phyloP scores from a whole-genome alignment of 2,329 filamentous ascomycete species.

The Arthrobotrys conoides region DNA sequence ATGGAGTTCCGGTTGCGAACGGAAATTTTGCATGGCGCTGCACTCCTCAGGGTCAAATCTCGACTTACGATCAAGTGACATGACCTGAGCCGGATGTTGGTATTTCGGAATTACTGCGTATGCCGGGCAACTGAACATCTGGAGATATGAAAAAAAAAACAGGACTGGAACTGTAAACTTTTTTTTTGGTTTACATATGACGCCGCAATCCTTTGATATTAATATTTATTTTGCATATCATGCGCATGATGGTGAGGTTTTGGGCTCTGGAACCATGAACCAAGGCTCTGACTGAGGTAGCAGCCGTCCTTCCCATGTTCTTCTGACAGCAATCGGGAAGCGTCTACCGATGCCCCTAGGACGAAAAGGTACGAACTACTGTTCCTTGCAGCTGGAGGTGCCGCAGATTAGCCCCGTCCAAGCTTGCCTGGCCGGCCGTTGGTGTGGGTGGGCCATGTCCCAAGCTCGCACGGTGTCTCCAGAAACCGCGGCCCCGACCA shows the following conservation, averaged over 20 bases:
- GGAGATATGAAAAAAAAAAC: slow-evolving; percentile 6
- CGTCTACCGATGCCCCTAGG: slow-evolving; percentile 24
- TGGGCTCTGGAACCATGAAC: slow-evolving; percentile 7
- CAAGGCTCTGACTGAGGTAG: slow-evolving; percentile 17
- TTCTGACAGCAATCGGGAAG: slow-evolving; percentile 25
- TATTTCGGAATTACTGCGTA: neutral
- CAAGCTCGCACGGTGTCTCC: slow-evolving; percentile 41
- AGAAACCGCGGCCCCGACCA: slow-evolving; percentile 53
- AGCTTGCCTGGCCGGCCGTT: slow-evolving; percentile 28
- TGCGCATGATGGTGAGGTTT: slow-evolving; percentile 15
- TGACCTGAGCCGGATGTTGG: slow-evolving; percentile 1
- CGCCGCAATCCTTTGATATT: slow-evolving; percentile 6
- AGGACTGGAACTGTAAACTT: neutral
- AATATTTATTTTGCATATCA: slow-evolving; percentile 11
- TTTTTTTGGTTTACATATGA: slow-evolving; percentile 12
- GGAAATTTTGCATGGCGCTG: slow-evolving; percentile 47
- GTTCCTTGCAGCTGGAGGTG: slow-evolving; percentile 50
- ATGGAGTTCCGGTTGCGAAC: slow-evolving; percentile 41
- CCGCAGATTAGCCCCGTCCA: slow-evolving; percentile 43
- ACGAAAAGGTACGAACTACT: slow-evolving; percentile 39
- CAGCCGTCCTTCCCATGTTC: slow-evolving; percentile 25
- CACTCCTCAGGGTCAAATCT: slow-evolving; percentile 24
- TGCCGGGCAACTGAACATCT: slow-evolving; percentile 8
- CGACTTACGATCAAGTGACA: slow-evolving; percentile 12
- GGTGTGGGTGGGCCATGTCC: slow-evolving; percentile 45